A percentile compares a stretch with the other conserved stretches of the same genome.
These are phyloP conservation scores for Stachybotrys chlorohalonatus DNA, from an alignment of 2,329 filamentous ascomycete species.

Conservation along the genomic window DNA sequence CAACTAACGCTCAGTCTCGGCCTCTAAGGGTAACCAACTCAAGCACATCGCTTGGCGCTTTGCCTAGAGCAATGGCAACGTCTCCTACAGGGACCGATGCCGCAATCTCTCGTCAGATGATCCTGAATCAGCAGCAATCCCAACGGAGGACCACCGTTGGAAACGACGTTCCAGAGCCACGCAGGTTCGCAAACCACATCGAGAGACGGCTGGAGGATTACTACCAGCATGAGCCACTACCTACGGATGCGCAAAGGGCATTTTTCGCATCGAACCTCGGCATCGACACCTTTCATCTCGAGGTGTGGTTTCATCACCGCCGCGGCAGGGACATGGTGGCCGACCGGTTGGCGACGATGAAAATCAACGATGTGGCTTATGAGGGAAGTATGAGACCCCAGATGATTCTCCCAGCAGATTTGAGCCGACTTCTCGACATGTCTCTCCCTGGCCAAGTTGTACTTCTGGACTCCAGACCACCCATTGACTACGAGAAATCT, in stretches of 20 bases:
- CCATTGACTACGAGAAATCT: constrained; percentile 36
- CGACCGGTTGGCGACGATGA: constrained; percentile 34
- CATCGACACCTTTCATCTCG: constrained; percentile 40
- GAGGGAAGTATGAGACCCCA: constrained; percentile 23
- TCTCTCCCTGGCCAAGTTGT: constrained; percentile 35
- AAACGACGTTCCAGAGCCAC: constrained; percentile 30
- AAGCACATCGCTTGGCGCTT: background rate
- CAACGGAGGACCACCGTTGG: constrained; percentile 29
- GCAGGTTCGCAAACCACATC: constrained; percentile 38
- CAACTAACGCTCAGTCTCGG: constrained; percentile 7
- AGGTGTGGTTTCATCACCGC: constrained; percentile 47
- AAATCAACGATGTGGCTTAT: constrained; percentile 24
- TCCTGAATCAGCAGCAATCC: constrained; percentile 35
- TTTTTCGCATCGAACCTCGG: constrained; percentile 46
- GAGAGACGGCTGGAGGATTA: constrained; percentile 44
- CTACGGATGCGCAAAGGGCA: constrained; percentile 39
- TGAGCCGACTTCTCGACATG: constrained; percentile 41
- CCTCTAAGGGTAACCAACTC: constrained; percentile 12
- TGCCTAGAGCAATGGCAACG: constrained; percentile 11
- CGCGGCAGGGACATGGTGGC: constrained; percentile 38
- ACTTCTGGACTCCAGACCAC: constrained; percentile 40
- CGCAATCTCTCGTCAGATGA: constrained; percentile 28
- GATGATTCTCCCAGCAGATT: constrained; percentile 43
- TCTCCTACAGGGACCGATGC: constrained; percentile 10
- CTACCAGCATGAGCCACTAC: constrained; percentile 36